Conservation (phyloP, 108 stramenopile genomes). For the Nannochloropsis granulata region DNA sequence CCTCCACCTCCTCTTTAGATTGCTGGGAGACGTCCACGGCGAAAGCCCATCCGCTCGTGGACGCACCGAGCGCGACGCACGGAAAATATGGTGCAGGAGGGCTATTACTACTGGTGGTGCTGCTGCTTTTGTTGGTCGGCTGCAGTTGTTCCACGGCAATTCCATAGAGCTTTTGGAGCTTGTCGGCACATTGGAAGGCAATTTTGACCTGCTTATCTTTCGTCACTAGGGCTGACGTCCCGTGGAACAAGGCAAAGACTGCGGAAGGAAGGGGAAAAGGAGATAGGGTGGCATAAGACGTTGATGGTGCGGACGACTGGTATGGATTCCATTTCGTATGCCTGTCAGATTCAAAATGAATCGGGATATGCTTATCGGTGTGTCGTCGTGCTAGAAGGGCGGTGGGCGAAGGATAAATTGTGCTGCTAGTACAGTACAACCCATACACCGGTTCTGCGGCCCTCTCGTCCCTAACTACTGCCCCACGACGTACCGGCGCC, state of each 20-base stretch:
- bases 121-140: not conserved
- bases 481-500: not conserved
- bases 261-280: not conserved
- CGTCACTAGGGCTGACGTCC: not conserved
- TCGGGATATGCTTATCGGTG: too few species aligned
- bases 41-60: not conserved
- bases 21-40: not conserved
- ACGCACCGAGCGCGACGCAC: not conserved
- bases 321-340: too few species aligned
- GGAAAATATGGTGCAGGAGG: not conserved
- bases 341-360: too few species aligned
- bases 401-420: too few species aligned
- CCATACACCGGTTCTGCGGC: too few species aligned
- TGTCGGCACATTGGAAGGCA: not conserved
- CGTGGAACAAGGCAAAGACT: not conserved
- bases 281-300: not conserved
- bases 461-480: too few species aligned
- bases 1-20: not conserved
- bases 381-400: too few species aligned
- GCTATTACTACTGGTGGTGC: not conserved
- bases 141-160: not conserved
- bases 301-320: too few species aligned
- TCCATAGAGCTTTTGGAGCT: not conserved
- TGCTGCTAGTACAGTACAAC: too few species aligned
- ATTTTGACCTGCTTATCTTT: not conserved